phyloP scores from a whole-genome alignment of 495 filamentous ascomycete species.

The Echria macrotheca region DNA sequence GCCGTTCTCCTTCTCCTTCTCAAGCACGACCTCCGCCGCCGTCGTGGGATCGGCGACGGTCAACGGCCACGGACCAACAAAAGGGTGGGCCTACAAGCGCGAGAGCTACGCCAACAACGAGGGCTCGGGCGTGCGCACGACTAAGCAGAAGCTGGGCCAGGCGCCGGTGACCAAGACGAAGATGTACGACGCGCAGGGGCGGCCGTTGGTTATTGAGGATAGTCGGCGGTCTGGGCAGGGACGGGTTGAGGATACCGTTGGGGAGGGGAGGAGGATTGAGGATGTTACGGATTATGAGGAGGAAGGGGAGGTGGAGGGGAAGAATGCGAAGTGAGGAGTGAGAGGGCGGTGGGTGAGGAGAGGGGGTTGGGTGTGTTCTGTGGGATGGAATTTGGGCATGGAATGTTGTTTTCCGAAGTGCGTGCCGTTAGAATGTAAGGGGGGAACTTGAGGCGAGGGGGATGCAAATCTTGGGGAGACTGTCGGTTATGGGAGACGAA shows the following conservation, averaged over 20 bases:
- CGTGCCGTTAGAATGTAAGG: too few species aligned
- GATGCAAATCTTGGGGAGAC: too few species aligned
- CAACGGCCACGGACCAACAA: background rate
- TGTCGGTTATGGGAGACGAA: too few species aligned
- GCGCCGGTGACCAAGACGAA: conserved; percentile 5
- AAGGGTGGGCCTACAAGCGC: conserved; percentile 5
- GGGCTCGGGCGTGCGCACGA: conserved; percentile 2
- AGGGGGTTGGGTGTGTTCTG: too few species aligned
- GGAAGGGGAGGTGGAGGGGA: background rate
- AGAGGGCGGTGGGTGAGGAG: too few species aligned
- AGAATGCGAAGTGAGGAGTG: background rate
- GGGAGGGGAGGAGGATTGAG: conserved; percentile 1
- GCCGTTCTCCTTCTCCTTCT: conserved; percentile 12
- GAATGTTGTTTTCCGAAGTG: too few species aligned
- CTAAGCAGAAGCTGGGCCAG: conserved; percentile 6
- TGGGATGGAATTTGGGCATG: too few species aligned
- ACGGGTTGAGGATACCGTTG: background rate
- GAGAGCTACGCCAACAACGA: conserved; percentile 1
- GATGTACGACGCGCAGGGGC: conserved; percentile 7
- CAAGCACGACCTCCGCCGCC: conserved; percentile 1
- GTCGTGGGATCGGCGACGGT: background rate
- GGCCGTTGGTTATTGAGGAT: conserved; percentile 2
- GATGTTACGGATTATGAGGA: conserved; percentile 1
- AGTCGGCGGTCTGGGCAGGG: background rate
- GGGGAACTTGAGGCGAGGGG: too few species aligned